Base-by-base conservation (phyloP, 768 basidiomycete species). In the Termitomyces sp. region DNA sequence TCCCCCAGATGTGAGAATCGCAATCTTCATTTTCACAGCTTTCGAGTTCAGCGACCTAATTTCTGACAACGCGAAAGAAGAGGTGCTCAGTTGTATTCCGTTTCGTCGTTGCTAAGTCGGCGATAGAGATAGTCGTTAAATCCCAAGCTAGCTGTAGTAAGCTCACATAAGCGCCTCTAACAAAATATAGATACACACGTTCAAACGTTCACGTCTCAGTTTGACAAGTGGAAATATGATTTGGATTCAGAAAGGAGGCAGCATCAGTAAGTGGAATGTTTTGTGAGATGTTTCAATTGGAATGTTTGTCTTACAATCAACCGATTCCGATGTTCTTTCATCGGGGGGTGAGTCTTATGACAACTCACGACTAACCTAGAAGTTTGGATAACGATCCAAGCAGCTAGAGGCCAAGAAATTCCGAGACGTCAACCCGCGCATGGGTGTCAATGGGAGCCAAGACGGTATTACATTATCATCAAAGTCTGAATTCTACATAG, bases 1-100 rank as follows among this genome's bases (percentile, higher is more conserved):
- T 68, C 97, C 96, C 47, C 96, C 97, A 2, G 89, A 92, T 1
- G 97, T 99, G 62, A 98, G 83, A 51, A 96, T 88, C 0, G 95
- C 96, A 69, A 97, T 82, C 78, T 93, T 94, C 86, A 94, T 92
- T 33, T 56, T 68, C 42, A 24, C 8, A 35, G 10, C 18, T 22
- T 48, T 20, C 5, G n/a, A 28, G 22, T 8, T 36, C 26, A 24
- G 22, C 20, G n/a, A 24, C 33, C 26, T 40, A 5, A 22, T 53
- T 2, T 52, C 36, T 12, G 5, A n/a, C 6, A 51, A 38, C 36
- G 26, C 38, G 38, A 42, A 30, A 51, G 32, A 35, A 30, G 13
- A 47, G 28, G 16, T 42, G n/a, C 9, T 42, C 38, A n/a, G 38
- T 40, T 7, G 8, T n/a, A 40, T 40, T 6, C 9, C n/a, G 40